Percentiles rank a stretch among this genome's conserved stretches.
phyloP scores from a whole-genome alignment of 1,284 basidiomycete genomes.

The Pholiota adiposa region DNA sequence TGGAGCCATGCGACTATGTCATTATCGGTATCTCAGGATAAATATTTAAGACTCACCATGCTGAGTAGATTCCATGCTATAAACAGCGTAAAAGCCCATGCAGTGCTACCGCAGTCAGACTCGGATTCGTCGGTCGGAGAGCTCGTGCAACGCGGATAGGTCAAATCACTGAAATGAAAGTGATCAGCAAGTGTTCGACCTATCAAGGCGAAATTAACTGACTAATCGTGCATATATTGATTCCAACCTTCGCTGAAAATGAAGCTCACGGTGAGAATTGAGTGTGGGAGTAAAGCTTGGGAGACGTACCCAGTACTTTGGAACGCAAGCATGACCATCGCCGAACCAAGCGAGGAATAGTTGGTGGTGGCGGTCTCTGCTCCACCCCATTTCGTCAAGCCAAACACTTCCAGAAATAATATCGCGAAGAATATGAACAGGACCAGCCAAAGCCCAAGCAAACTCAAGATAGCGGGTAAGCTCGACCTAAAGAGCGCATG shows the following conservation, averaged over 20 bases:
- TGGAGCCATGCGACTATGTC: slow-evolving; percentile 32
- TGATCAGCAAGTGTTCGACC: slow-evolving; percentile 14
- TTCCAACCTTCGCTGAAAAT: slow-evolving; percentile 87
- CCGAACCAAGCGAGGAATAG: slow-evolving; percentile 80
- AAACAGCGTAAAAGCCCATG: slow-evolving; percentile 89
- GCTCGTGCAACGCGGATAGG: slow-evolving; percentile 86
- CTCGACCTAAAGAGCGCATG: slow-evolving; percentile 63
- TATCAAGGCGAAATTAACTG: slow-evolving; percentile 34
- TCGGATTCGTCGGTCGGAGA: slow-evolving; percentile 48
- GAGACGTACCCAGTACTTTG: slow-evolving; percentile 71
- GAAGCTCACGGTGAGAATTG: slow-evolving; percentile 10
- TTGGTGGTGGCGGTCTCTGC: slow-evolving; percentile 78
- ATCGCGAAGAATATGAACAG: slow-evolving; percentile 95
- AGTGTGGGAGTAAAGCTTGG: slow-evolving; percentile 7
- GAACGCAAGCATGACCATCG: slow-evolving; percentile 86
- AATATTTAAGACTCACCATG: slow-evolving; percentile 67
- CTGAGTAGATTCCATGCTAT: slow-evolving; percentile 97
- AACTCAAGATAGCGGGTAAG: slow-evolving; percentile 84
- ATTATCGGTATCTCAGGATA: slow-evolving; percentile 7
- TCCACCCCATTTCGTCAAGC: slow-evolving; percentile 87
- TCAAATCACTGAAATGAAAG: slow-evolving; percentile 57
- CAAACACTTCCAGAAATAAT: slow-evolving; percentile 91
- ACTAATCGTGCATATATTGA: slow-evolving; percentile 95
- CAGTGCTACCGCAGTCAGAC: slow-evolving; percentile 89
- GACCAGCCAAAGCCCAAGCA: slow-evolving; percentile 90